Conservation (phyloP, 2,329 filamentous ascomycete species). For the Pseudocercospora fijiensis region DNA sequence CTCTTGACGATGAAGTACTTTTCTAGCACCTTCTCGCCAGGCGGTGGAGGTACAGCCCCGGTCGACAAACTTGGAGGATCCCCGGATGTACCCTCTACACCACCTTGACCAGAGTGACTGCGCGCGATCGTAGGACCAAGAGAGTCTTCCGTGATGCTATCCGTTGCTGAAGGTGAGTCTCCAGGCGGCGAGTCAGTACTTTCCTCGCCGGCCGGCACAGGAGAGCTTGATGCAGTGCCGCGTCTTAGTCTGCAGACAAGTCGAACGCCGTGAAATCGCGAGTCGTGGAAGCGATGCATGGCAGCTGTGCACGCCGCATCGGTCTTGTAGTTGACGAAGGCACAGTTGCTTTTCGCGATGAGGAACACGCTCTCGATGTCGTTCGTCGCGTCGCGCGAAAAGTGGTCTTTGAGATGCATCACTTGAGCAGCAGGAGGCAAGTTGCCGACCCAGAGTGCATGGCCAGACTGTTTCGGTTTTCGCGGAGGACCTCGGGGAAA, state of each 20-base stretch:
- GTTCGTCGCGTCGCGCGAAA: constrained; percentile 71
- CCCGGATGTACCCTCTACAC: background rate
- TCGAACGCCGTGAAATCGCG: constrained; percentile 79
- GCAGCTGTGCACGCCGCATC: constrained; percentile 73
- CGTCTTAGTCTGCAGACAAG: constrained; percentile 79
- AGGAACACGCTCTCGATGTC: constrained; percentile 87
- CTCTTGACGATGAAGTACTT: constrained; percentile 93
- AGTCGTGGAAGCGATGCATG: constrained; percentile 84
- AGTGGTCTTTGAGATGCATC: constrained; percentile 83
- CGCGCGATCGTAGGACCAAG: constrained; percentile 29
- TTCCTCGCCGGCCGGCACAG: constrained; percentile 14
- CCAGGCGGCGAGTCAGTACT: constrained; percentile 24
- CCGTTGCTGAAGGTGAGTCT: constrained; percentile 9
- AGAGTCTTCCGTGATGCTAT: constrained; percentile 7
- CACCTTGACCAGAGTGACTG: constrained; percentile 19
- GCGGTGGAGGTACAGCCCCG: constrained; percentile 12
- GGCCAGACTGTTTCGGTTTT: constrained; percentile 70
- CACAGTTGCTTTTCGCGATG: constrained; percentile 96
- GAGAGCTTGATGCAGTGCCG: constrained; percentile 29
- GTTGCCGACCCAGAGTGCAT: constrained; percentile 95
- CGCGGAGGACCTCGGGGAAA: constrained; percentile 62
- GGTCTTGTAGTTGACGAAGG: constrained; percentile 91
- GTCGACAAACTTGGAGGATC: constrained; percentile 7
- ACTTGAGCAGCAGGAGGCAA: constrained; percentile 80
- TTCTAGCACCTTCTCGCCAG: constrained; percentile 54